Percentiles rank a stretch among this genome's conserved stretches.
Conservation (phyloP, 352 stramenopile species). For the Saprolegnia parasitica region DNA sequence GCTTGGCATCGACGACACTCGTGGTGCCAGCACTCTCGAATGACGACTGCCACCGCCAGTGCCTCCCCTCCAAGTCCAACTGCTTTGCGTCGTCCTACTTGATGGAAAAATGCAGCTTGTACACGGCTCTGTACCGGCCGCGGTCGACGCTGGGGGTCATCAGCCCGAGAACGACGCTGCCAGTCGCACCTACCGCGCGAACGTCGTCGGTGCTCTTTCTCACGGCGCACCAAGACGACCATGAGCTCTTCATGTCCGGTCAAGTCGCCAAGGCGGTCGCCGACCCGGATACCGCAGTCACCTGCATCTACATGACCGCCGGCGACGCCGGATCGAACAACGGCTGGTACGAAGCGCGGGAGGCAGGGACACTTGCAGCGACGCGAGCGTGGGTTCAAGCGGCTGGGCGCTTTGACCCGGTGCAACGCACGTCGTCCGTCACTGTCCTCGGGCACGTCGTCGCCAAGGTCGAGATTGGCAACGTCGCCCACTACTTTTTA, state of each 20-base stretch:
- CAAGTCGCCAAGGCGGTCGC: conserved; percentile 4
- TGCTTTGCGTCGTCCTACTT: conserved; percentile 2
- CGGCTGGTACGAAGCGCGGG: conserved; percentile 21
- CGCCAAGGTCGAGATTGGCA: conserved; percentile 15
- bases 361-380: conserved; percentile 13
- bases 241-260: not conserved
- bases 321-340: conserved; percentile 14
- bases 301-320: conserved; percentile 18
- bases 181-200: not conserved
- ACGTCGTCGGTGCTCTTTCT: not conserved
- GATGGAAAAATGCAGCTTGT: not conserved
- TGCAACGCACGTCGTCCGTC: not conserved
- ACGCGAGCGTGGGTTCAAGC: conserved; percentile 7
- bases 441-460: conserved; percentile 1
- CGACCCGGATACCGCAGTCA: not conserved
- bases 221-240: conserved; percentile 11
- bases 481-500: conserved; percentile 20
- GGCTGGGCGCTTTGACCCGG: conserved; percentile 8
- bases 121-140: not conserved
- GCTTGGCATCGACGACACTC: not conserved
- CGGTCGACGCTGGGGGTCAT: not conserved
- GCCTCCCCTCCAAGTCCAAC: not conserved
- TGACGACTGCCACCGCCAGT: not conserved
- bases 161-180: not conserved
- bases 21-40: not conserved